A percentile compares a stretch with the other conserved stretches of the same genome.
These are phyloP conservation scores for Opeltia flavorubescens DNA, from an alignment of 495 filamentous ascomycete genomes.

Conservation along the genomic window DNA sequence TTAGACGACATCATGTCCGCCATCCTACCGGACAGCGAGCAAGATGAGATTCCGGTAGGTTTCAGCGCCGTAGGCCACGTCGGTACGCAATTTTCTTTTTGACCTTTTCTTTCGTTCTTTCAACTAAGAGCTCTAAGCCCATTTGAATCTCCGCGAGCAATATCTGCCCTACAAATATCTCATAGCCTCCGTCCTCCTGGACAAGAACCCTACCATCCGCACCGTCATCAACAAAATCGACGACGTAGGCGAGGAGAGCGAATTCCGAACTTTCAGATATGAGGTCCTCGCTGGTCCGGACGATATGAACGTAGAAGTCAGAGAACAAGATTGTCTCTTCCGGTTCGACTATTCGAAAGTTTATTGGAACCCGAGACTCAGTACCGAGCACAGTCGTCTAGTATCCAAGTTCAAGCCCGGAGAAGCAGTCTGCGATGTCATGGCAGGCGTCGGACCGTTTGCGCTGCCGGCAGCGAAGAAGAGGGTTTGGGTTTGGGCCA, in stretches of 20 bases:
- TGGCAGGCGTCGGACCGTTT: constrained; percentile 96
- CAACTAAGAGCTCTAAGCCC: constrained; percentile 33
- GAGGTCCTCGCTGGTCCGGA: constrained; percentile 74
- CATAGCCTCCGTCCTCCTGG: constrained; percentile 68
- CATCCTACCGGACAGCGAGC: constrained; percentile 54
- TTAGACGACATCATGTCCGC: constrained; percentile 69
- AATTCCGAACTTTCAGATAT: constrained; percentile 86
- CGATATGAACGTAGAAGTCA: constrained; percentile 65
- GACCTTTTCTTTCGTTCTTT: not conserved
- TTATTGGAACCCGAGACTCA: constrained; percentile 91
- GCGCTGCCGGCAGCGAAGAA: constrained; percentile 83
- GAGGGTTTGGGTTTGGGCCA: constrained; percentile 88
- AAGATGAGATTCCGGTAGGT: constrained; percentile 63
- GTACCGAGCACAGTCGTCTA: constrained; percentile 75
- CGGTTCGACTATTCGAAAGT: constrained; percentile 55
- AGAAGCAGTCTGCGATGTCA: constrained; percentile 88
- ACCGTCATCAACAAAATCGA: constrained; percentile 96
- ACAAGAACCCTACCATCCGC: constrained; percentile 67
- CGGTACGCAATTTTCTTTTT: constrained; percentile 29
- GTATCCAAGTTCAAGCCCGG: constrained; percentile 64
- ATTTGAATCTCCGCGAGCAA: constrained; percentile 74
- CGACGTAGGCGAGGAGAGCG: constrained; percentile 67
- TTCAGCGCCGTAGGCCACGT: constrained; percentile 85
- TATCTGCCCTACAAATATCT: constrained; percentile 72
- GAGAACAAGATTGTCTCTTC: constrained; percentile 36